Evolutionary conservation across 2,329 filamentous ascomycete species (phyloP).

Genomic region (Penicillium janthinellum): DNA sequence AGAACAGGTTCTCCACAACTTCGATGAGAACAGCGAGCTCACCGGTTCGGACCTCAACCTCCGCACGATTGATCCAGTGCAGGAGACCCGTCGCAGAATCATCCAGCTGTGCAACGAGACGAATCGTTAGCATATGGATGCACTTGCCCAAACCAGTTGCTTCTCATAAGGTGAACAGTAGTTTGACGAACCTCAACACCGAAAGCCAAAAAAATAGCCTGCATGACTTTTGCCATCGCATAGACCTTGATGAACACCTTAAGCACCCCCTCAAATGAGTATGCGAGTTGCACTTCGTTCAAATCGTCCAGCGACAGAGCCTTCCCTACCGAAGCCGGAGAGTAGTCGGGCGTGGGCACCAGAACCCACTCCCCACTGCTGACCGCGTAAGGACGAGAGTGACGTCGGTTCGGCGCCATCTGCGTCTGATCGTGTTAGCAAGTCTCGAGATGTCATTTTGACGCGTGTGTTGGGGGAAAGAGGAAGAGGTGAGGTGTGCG

Average conservation of each 20-base stretch:
- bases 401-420: conserved; percentile 22
- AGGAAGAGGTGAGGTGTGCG: background rate
- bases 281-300: conserved; percentile 20
- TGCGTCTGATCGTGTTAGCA: conserved; percentile 5
- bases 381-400: conserved; percentile 34
- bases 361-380: conserved; percentile 35
- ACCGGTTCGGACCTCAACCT: conserved; percentile 31
- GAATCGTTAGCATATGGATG: conserved; percentile 3
- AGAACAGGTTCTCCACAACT: conserved; percentile 41
- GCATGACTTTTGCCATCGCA: conserved; percentile 38
- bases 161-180: background rate
- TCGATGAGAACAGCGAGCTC: conserved; percentile 35
- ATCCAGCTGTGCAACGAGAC: conserved; percentile 31
- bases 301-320: conserved; percentile 21
- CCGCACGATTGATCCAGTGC: conserved; percentile 35
- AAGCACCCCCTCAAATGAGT: conserved; percentile 33
- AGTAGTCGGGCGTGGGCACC: conserved; percentile 10
- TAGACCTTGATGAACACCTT: conserved; percentile 38
- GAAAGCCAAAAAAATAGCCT: conserved; percentile 36
- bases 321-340: conserved; percentile 10
- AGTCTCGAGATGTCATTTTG: background rate
- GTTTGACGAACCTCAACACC: conserved; percentile 35
- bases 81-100: conserved; percentile 30
- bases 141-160: background rate
- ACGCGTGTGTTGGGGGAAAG: background rate